These are phyloP conservation scores for Colletotrichum sp. DNA, from an alignment of 2,329 filamentous ascomycete species.

Conservation along the genomic window DNA sequence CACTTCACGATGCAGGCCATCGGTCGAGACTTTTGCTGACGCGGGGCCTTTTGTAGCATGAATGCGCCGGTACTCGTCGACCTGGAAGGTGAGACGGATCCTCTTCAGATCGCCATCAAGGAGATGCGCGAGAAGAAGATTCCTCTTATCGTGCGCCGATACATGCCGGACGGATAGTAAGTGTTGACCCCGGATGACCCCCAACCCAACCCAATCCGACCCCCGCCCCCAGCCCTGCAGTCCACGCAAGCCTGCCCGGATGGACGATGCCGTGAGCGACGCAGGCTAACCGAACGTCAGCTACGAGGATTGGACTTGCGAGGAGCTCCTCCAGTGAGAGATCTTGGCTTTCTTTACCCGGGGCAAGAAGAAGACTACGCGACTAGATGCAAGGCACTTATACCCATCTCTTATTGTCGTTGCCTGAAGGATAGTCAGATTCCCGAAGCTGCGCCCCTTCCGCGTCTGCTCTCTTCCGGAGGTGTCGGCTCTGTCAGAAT, in stretches of 20 bases:
- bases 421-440: conserved; percentile 12
- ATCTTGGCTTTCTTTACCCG: not conserved
- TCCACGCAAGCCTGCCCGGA: not conserved
- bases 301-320: conserved; percentile 99
- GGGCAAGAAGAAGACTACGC: not conserved
- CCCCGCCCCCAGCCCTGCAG: not conserved
- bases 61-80: conserved; percentile 97
- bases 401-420: conserved; percentile 19
- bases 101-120: conserved; percentile 95
- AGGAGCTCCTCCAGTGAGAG: conserved; percentile 77
- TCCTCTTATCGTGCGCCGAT: conserved; percentile 90
- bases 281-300: conserved; percentile 44
- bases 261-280: conserved; percentile 22
- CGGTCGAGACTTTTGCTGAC: conserved; percentile 20
- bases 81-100: conserved; percentile 96
- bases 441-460: not conserved
- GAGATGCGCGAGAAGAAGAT: conserved; percentile 99
- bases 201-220: not conserved
- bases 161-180: conserved; percentile 95
- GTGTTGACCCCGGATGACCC: conserved; percentile 38
- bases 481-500: not conserved
- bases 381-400: conserved; percentile 21
- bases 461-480: not conserved
- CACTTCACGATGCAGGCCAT: not conserved
- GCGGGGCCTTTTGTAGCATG: conserved; percentile 66